Conservation (phyloP, 805 yeast genomes). For the Yamadazyma kitorensis region DNA sequence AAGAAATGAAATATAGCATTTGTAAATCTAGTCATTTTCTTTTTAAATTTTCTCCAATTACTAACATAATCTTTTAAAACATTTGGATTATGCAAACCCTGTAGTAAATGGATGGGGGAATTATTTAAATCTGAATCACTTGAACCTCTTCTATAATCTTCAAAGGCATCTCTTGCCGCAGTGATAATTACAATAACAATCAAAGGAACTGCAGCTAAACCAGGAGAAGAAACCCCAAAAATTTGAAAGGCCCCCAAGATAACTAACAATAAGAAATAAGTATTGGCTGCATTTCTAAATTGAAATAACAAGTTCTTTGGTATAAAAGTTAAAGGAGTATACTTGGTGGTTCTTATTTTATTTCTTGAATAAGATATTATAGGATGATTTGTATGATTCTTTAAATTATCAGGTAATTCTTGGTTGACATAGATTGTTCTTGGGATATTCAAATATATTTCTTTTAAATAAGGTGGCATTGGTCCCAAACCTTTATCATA, state of each 20-base stretch:
- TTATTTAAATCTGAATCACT: slow-evolving; percentile 70
- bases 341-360: slow-evolving; percentile 61
- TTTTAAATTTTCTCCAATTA: slow-evolving; percentile 68
- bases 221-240: slow-evolving; percentile 74
- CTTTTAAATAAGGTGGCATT: slow-evolving; percentile 33
- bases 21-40: slow-evolving; percentile 41
- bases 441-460: slow-evolving; percentile 37
- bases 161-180: slow-evolving; percentile 74
- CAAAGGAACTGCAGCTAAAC: slow-evolving; percentile 74
- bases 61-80: slow-evolving; percentile 53
- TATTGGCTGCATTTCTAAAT: slow-evolving; percentile 58
- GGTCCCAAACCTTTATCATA: slow-evolving; percentile 22
- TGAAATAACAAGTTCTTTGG: slow-evolving; percentile 56
- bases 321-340: slow-evolving; percentile 55
- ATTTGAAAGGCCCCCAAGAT: slow-evolving; percentile 60
- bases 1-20: slow-evolving; percentile 16
- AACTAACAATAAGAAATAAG: slow-evolving; percentile 53
- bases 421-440: slow-evolving; percentile 49
- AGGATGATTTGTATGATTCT: slow-evolving; percentile 32
- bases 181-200: slow-evolving; percentile 75
- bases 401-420: slow-evolving; percentile 44
- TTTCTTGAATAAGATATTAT: slow-evolving; percentile 46
- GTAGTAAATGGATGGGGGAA: slow-evolving; percentile 55
- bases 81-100: slow-evolving; percentile 56
- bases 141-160: slow-evolving; percentile 64